Evolutionary conservation across 108 stramenopile genomes (phyloP).

Genomic region (Nitzschia palea): DNA sequence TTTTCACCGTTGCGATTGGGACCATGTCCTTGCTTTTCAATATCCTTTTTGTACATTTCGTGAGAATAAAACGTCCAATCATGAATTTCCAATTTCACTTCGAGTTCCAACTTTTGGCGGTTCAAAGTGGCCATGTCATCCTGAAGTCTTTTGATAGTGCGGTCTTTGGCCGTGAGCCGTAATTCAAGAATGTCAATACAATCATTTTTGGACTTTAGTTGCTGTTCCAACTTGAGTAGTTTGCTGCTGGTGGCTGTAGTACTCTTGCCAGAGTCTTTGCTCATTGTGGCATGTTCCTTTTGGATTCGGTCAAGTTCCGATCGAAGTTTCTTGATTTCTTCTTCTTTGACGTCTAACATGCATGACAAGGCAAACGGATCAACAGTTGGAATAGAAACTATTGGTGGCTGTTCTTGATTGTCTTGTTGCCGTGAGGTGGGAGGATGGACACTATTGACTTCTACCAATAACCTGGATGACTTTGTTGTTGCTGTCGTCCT

Average conservation of each 20-base stretch:
- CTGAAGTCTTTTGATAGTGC: neutral
- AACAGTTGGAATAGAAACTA: no score
- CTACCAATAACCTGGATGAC: no score
- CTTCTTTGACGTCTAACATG: neutral
- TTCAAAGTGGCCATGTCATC: neutral
- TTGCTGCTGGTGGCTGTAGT: neutral
- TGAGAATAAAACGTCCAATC: conserved; percentile 16
- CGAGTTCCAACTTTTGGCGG: conserved; percentile 5
- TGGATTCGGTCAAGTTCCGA: conserved; percentile 4
- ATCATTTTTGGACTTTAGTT: neutral
- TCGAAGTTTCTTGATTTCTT: conserved; percentile 6
- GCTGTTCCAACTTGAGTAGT: neutral
- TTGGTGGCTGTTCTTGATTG: no score
- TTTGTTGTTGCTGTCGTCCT: no score
- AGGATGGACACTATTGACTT: no score
- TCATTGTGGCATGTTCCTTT: neutral
- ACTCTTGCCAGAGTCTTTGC: neutral
- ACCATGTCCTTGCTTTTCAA: conserved; percentile 17
- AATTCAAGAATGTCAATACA: conserved; percentile 12
- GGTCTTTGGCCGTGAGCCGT: neutral
- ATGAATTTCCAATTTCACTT: conserved; percentile 34
- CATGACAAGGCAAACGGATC: no score
- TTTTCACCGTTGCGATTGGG: no score
- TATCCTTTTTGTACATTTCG: conserved; percentile 11
- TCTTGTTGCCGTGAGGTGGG: no score